Evolutionary conservation across 495 filamentous ascomycete species (phyloP).

Genomic region (Penicillium lagena): DNA sequence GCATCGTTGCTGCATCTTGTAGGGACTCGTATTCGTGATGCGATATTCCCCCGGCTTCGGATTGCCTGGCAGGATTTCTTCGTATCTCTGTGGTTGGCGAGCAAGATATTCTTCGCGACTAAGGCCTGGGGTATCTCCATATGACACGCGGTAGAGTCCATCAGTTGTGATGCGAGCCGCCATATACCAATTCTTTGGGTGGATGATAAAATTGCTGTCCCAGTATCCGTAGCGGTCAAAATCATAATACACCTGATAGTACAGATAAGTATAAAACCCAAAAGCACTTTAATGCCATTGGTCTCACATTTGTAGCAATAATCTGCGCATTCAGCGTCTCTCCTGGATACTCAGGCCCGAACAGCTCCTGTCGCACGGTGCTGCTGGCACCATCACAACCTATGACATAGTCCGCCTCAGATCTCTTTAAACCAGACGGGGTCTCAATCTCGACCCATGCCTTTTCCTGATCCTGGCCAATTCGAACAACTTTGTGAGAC

Average conservation of each 20-base stretch:
- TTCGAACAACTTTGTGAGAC: slow-evolving; percentile 40
- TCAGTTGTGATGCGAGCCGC: slow-evolving; percentile 51
- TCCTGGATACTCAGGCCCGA: slow-evolving; percentile 52
- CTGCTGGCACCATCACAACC: slow-evolving; percentile 57
- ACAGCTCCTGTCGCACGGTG: slow-evolving; percentile 45
- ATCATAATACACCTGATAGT: slow-evolving; percentile 46
- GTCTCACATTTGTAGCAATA: slow-evolving; percentile 54
- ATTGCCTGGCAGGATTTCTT: slow-evolving; percentile 50
- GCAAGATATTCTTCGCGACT: slow-evolving; percentile 45
- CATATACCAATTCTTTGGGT: slow-evolving; percentile 57
- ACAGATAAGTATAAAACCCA: not conserved
- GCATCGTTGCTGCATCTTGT: slow-evolving; percentile 57
- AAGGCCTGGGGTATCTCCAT: slow-evolving; percentile 47
- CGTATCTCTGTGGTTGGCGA: slow-evolving; percentile 47
- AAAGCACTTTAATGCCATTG: not conserved
- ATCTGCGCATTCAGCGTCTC: slow-evolving; percentile 54
- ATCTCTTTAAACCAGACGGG: slow-evolving; percentile 24
- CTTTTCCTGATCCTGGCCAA: slow-evolving; percentile 43
- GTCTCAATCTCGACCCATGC: slow-evolving; percentile 48
- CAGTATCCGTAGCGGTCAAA: slow-evolving; percentile 47
- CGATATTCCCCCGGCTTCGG: slow-evolving; percentile 52
- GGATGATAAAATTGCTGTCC: slow-evolving; percentile 54
- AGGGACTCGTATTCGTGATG: slow-evolving; percentile 48
- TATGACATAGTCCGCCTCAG: slow-evolving; percentile 50
- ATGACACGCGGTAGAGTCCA: slow-evolving; percentile 54